Conservation (phyloP, 1,139 yeast genomes). For the Kodamaea sp. region DNA sequence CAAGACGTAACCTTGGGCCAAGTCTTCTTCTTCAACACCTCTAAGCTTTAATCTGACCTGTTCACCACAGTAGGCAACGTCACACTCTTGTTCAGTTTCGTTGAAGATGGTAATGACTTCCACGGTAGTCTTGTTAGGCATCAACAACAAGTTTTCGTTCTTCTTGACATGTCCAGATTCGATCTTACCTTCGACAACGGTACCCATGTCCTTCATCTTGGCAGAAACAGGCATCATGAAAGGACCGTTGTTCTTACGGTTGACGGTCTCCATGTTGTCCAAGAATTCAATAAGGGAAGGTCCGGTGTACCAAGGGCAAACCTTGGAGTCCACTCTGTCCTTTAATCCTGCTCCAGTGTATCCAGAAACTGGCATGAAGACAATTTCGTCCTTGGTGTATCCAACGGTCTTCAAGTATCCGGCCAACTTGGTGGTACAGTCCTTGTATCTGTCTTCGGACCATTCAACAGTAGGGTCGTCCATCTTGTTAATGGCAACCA, state of each 20-base stretch:
- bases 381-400: constrained; percentile 79
- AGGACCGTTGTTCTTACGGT: constrained; percentile 90
- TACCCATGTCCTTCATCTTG: constrained; percentile 95
- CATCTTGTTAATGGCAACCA: constrained; percentile 97
- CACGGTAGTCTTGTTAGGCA: constrained; percentile 86
- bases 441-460: constrained; percentile 96
- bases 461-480: constrained; percentile 96
- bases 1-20: constrained; percentile 86
- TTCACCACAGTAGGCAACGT: constrained; percentile 90
- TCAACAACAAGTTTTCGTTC: constrained; percentile 71
- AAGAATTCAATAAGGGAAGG: constrained; percentile 89
- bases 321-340: constrained; percentile 69
- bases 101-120: constrained; percentile 87
- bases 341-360: constrained; percentile 96
- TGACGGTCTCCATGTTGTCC: constrained; percentile 77
- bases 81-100: constrained; percentile 95
- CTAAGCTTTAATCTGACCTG: constrained; percentile 91
- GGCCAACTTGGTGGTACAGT: constrained; percentile 83
- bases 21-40: constrained; percentile 97
- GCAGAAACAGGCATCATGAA: constrained; percentile 96
- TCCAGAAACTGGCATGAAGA: constrained; percentile 97
- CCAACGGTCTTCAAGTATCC: constrained; percentile 87
- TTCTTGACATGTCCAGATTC: constrained; percentile 93
- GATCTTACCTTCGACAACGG: constrained; percentile 95
- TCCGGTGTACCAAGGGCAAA: constrained; percentile 92